Evolutionary conservation across 805 yeast species (phyloP), one percentile per base, ranked within the genome.

Genomic region (Wickerhamia fluorescens): DNA sequence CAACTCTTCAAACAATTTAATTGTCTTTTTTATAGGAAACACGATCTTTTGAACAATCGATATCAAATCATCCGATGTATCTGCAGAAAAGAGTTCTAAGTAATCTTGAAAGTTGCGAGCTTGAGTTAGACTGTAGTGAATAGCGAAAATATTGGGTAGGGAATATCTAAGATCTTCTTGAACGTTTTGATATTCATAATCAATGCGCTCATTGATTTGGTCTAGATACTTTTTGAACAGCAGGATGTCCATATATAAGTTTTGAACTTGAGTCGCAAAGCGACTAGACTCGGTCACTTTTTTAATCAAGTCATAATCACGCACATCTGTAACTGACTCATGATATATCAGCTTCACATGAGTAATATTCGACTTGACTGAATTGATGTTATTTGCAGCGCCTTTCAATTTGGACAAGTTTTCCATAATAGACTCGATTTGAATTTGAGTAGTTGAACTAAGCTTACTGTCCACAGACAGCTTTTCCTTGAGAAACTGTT

Each of bases 41-140:
- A 75, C 66, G 17, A 81, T 68, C 37, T 73, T 73, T 21, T 54
- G 50, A n/a, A 82, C 71, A 6, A 85, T 78, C 23, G 79, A 66
- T 39, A 74, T 70, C 10, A 78, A 73, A 49, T 88, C 95, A 18
- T 73, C 77, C 2, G 77, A 37, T 37, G 60, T 45, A n/a, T 33
- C 35, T 9, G 28, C 35, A 4, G 83, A 66, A 52, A 80, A 67
- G n/a, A 53, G 57, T 33, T 65, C 65, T 30, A 88, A 67, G 47
- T 79, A 82, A 40, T 89, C 96, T 38, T 69, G 74, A 41, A 88
- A 75, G 52, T 86, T 89, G 29, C 94, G 66, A 12, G 85, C 72
- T 44, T 71, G 71, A 26, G 77, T 78, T 34, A 89, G 64, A 36
- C 69, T 61, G 50, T 67, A 83, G 53, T 89, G 97, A 8, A 82